Evolutionary conservation across 225 moss, liverwort and hornwort genomes (phyloP), one percentile per base, ranked within the genome.

Genomic region (Ulota crispa): DNA sequence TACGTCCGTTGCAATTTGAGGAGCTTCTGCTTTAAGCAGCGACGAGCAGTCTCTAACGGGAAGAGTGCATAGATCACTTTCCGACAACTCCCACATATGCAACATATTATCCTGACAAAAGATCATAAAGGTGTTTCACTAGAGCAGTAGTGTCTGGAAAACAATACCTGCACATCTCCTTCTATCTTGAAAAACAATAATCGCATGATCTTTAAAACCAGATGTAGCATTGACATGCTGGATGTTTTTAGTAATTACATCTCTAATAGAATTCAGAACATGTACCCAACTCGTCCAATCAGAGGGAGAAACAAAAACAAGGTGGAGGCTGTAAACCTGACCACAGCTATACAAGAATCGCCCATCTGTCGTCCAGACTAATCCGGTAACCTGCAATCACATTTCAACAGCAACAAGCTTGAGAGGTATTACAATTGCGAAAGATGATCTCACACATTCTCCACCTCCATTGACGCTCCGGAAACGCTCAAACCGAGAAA

Each of bases 331-430:
- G 62, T 28, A 80, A 80, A 96, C 97, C 97, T 98, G 94, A 75
- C 94, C 89, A 88, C 94, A 99, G 91, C 90, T 99, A 83, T 96
- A 96, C 39, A 99, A 82, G 64, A 87, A 89, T 71, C 85, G 87
- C 11, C 94, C 99, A 89, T 99, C 91, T 82, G 64, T 80, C 28
- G 87, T 91, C 99, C 96, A 99, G 5, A 79, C 88, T 83, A 96
- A 86, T 76, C 99, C 99, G 53, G 96, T 99, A 59, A 99, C 92
- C 98, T 99, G 86, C 77, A 78, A 66, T 50, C 83, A 86, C 31
- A 76, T 68, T 80, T 37, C 37, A 45, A 76, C 61, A 47, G 66
- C 4, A 30, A 31, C 60, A 85, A 80, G 67, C 36, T 88, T 67
- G 60, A 16, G 11, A 79, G 66, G 9, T 54, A 18, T 62, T 54